Percentiles rank a stretch among this genome's conserved stretches.
Evolutionary conservation across 2,329 filamentous ascomycete species (phyloP).

Genomic region (Cytospora paraplurivora): DNA sequence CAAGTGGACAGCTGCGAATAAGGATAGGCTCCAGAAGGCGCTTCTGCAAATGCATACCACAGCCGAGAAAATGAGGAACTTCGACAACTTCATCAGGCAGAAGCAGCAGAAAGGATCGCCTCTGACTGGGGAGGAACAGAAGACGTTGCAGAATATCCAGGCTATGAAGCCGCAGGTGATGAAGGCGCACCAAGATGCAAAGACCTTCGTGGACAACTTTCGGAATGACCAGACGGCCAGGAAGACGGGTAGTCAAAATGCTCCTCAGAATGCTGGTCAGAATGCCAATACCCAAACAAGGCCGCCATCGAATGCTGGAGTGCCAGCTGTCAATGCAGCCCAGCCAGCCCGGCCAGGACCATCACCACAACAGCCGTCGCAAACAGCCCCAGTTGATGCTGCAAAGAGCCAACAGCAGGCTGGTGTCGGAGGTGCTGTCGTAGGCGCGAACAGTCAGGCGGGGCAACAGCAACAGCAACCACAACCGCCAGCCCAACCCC

Average conservation of each 20-base stretch:
- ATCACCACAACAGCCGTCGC: constrained; percentile 25
- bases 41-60: constrained; percentile 53
- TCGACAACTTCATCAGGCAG: constrained; percentile 48
- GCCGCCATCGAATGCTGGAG: constrained; percentile 30
- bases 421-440: constrained; percentile 34
- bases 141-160: constrained; percentile 46
- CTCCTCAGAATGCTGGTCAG: constrained; percentile 28
- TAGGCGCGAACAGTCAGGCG: constrained; percentile 30
- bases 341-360: constrained; percentile 27
- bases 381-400: constrained; percentile 43
- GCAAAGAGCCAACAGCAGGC: constrained; percentile 49
- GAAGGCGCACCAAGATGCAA: constrained; percentile 50
- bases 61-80: constrained; percentile 43
- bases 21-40: constrained; percentile 50
- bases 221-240: constrained; percentile 48
- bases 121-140: constrained; percentile 51
- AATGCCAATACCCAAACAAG: constrained; percentile 34
- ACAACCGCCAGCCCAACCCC: not conserved
- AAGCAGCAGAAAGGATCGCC: constrained; percentile 47
- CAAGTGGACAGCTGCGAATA: constrained; percentile 53
- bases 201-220: constrained; percentile 51
- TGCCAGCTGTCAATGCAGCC: constrained; percentile 21
- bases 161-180: constrained; percentile 47
- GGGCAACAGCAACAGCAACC: constrained; percentile 30
- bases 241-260: constrained; percentile 29